phyloP scores from a whole-genome alignment of 2,329 filamentous ascomycete species.

The Myriosclerotinia duriaeana region DNA sequence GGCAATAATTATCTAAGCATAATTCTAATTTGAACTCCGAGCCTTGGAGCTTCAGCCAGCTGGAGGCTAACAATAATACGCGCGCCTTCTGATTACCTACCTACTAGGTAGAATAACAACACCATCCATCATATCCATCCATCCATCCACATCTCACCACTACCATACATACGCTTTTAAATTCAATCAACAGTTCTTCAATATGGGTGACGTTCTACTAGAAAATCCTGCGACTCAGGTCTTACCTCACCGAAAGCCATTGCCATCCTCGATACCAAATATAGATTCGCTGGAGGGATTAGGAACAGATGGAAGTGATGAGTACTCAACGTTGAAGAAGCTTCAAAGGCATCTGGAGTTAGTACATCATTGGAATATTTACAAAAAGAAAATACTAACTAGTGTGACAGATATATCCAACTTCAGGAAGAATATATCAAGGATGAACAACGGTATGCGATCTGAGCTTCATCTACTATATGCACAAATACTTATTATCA shows the following conservation, averaged over 20 bases:
- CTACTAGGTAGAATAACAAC: no score
- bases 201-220: conserved; percentile 84
- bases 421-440: conserved; percentile 99
- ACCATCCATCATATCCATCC: conserved; percentile 17
- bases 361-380: conserved; percentile 35
- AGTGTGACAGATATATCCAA: conserved; percentile 72
- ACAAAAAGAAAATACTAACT: conserved; percentile 33
- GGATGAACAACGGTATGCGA: conserved; percentile 84
- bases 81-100: conserved; percentile 24
- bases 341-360: conserved; percentile 95
- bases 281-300: conserved; percentile 88
- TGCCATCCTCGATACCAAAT: conserved; percentile 78
- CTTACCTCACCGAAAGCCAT: conserved; percentile 77
- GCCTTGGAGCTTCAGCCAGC: conserved; percentile 1
- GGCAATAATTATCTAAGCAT: neutral
- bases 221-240: conserved; percentile 75
- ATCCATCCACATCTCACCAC: conserved; percentile 6
- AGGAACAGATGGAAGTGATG: conserved; percentile 77
- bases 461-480: neutral
- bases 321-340: conserved; percentile 95
- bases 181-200: conserved; percentile 27
- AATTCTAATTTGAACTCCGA: neutral
- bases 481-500: conserved; percentile 3
- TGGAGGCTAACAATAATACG: conserved; percentile 23
- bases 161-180: conserved; percentile 13